Conservation (phyloP, 2,329 filamentous ascomycete genomes). For the Penicillium sp. region DNA sequence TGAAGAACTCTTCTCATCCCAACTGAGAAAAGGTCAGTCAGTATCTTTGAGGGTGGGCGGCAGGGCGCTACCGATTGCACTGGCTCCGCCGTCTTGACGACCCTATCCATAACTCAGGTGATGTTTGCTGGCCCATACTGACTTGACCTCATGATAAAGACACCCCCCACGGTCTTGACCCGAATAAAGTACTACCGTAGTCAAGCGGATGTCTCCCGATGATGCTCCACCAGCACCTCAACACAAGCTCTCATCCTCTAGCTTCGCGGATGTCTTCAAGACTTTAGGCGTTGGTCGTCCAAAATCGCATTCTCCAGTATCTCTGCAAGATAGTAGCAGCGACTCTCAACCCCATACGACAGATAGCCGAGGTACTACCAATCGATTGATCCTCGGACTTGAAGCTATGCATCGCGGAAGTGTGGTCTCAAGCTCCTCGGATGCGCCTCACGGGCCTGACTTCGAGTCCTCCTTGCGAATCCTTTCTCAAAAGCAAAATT, state of each 20-base stretch:
- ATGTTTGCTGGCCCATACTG: conserved; percentile 22
- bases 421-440: conserved; percentile 44
- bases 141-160: conserved; percentile 11
- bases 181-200: conserved; percentile 18
- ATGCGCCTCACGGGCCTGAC: conserved; percentile 42
- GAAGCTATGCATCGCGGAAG: conserved; percentile 50
- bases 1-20: conserved; percentile 9
- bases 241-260: conserved; percentile 43
- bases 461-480: conserved; percentile 44
- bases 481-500: conserved; percentile 40
- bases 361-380: conserved; percentile 39
- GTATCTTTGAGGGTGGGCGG: not conserved
- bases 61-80: not conserved
- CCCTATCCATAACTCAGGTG: conserved; percentile 5
- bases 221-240: conserved; percentile 44
- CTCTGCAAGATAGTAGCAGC: conserved; percentile 35
- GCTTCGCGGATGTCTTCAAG: conserved; percentile 49
- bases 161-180: conserved; percentile 2
- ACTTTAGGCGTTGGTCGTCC: conserved; percentile 45
- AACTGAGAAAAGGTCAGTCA: conserved; percentile 14
- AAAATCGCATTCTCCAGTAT: conserved; percentile 44
- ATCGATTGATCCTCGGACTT: conserved; percentile 39
- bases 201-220: conserved; percentile 48
- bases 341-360: conserved; percentile 37
- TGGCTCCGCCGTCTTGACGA: conserved; percentile 5